phyloP scores from a whole-genome alignment of 2,329 filamentous ascomycete species.

The Colletotrichum higginsianum region DNA sequence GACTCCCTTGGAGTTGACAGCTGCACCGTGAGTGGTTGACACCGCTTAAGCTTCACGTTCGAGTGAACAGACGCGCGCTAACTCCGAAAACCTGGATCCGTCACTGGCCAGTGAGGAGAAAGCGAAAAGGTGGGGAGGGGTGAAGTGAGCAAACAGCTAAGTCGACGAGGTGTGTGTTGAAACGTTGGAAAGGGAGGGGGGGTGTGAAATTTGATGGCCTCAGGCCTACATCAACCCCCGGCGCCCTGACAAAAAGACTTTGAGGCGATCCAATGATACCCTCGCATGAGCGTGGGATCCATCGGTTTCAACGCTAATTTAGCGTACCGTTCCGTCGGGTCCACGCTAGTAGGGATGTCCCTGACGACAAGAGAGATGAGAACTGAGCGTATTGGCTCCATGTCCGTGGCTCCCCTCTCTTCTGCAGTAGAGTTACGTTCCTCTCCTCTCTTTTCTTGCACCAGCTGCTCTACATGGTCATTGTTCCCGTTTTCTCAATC shows the following conservation, averaged over 20 bases:
- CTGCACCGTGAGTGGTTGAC: conserved; percentile 24
- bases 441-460: conserved; percentile 12
- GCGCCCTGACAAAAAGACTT: conserved; percentile 6
- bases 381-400: conserved; percentile 22
- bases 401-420: neutral
- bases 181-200: neutral
- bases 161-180: neutral
- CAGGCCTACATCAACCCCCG: neutral
- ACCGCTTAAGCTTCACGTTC: conserved; percentile 29
- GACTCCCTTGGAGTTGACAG: conserved; percentile 13
- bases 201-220: neutral
- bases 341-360: conserved; percentile 6
- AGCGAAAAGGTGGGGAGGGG: neutral
- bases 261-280: conserved; percentile 20
- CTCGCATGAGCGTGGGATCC: neutral
- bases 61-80: conserved; percentile 30
- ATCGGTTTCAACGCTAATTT: conserved; percentile 4
- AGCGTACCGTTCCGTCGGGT: conserved; percentile 23
- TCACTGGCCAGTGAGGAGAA: conserved; percentile 6
- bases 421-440: neutral
- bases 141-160: neutral
- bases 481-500: conserved; percentile 23
- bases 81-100: conserved; percentile 12
- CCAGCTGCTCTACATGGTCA: conserved; percentile 11
- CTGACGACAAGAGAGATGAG: conserved; percentile 14